phyloP scores from a whole-genome alignment of 768 basidiomycete genomes.

The Hygrophorus pudorinus region DNA sequence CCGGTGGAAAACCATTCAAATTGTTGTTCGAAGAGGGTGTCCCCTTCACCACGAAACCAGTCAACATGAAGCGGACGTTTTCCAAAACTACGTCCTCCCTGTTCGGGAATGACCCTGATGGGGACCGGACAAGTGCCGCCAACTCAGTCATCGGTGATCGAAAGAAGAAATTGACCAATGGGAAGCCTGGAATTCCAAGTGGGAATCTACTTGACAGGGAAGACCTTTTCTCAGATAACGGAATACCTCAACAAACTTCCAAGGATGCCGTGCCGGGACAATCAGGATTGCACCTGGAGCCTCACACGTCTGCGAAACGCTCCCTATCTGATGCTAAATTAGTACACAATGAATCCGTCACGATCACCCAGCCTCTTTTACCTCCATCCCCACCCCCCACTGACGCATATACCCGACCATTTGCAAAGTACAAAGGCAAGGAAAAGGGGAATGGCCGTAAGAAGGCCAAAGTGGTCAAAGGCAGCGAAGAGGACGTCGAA shows the following conservation, averaged over 20 bases:
- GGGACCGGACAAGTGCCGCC: no score
- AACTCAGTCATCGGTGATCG: no score
- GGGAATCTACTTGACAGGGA: background rate
- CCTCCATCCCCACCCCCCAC: slow-evolving; percentile 63
- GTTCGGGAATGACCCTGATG: slow-evolving; percentile 7
- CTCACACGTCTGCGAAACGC: slow-evolving; percentile 33
- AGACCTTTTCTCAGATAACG: background rate
- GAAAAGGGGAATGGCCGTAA: slow-evolving; percentile 36
- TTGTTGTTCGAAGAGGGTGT: slow-evolving; percentile 48
- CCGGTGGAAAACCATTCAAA: slow-evolving; percentile 52
- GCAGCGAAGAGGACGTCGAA: slow-evolving; percentile 14
- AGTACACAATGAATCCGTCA: slow-evolving; percentile 13
- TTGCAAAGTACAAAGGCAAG: slow-evolving; percentile 24
- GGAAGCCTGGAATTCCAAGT: no score
- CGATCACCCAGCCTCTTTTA: slow-evolving; percentile 28
- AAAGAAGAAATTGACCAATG: no score
- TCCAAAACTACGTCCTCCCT: slow-evolving; percentile 7
- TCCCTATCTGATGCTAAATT: slow-evolving; percentile 24
- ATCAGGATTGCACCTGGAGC: slow-evolving; percentile 4
- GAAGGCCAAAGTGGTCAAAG: slow-evolving; percentile 34
- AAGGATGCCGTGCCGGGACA: no score
- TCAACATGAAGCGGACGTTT: slow-evolving; percentile 4
- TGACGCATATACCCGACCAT: slow-evolving; percentile 14
- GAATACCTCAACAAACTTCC: no score
- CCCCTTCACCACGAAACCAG: background rate